Conservation (phyloP, 306 rosid genomes). For the Sicyos baderoa region DNA sequence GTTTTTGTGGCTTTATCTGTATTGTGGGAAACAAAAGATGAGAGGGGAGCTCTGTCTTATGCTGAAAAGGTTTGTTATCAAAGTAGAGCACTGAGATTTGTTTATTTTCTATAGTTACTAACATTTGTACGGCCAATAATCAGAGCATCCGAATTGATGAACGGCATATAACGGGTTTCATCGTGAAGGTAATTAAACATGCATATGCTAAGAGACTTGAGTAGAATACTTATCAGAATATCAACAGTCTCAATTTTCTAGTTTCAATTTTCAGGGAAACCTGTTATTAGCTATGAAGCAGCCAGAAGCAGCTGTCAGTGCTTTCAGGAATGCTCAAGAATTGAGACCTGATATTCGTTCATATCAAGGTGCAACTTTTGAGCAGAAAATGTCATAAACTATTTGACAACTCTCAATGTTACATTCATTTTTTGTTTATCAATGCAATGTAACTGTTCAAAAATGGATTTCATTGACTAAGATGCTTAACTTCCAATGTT, state of each 20-base stretch:
- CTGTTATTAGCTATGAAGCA: slow-evolving; percentile 66
- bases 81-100: slow-evolving; percentile 19
- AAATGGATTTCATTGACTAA: slow-evolving; percentile 16
- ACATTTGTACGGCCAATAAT: slow-evolving; percentile 14
- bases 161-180: slow-evolving; percentile 83
- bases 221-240: neutral
- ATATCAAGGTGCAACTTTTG: slow-evolving; percentile 70
- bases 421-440: slow-evolving; percentile 23
- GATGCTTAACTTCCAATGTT: slow-evolving; percentile 22
- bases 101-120: slow-evolving; percentile 21
- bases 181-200: slow-evolving; percentile 68
- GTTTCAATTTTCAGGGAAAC: slow-evolving; percentile 55
- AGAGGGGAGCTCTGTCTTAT: slow-evolving; percentile 81
- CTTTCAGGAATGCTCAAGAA: slow-evolving; percentile 95
- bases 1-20: slow-evolving; percentile 90
- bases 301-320: slow-evolving; percentile 73
- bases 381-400: slow-evolving; percentile 10
- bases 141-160: slow-evolving; percentile 85
- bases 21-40: slow-evolving; percentile 91
- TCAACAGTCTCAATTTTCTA: neutral
- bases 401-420: slow-evolving; percentile 17
- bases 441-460: slow-evolving; percentile 11
- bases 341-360: slow-evolving; percentile 98
- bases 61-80: slow-evolving; percentile 71
- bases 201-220: neutral